Conservation (phyloP, 1,284 basidiomycete species). For the Irpex rosettiformis region DNA sequence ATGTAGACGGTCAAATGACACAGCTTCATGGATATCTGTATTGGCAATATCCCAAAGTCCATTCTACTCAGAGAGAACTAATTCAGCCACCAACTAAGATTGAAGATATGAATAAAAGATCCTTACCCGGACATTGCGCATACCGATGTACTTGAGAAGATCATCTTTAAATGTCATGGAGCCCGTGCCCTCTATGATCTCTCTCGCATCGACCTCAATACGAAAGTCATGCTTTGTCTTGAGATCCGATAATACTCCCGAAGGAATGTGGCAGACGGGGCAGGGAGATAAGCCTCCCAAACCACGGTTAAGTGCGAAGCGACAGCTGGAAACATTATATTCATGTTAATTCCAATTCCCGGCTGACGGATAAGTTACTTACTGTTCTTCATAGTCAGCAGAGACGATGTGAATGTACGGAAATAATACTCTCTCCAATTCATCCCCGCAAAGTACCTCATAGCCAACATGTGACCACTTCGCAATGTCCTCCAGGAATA, state of each 20-base stretch:
- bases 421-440: conserved; percentile 16
- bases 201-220: not conserved
- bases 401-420: conserved; percentile 28
- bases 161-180: conserved; percentile 1
- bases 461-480: conserved; percentile 20
- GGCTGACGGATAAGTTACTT: conserved; percentile 28
- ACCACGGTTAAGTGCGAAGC: conserved; percentile 12
- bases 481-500: conserved; percentile 18
- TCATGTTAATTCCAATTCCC: not conserved
- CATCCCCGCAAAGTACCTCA: conserved; percentile 21
- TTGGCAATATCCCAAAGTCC: conserved; percentile 13
- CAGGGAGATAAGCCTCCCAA: conserved; percentile 8
- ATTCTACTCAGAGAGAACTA: conserved; percentile 13
- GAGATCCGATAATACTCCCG: not conserved
- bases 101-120: not conserved
- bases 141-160: conserved; percentile 3
- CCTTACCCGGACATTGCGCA: conserved; percentile 8
- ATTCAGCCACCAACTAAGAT: not conserved
- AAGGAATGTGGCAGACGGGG: conserved; percentile 6
- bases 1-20: conserved; percentile 15
- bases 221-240: not conserved
- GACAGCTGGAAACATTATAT: conserved; percentile 5
- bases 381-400: conserved; percentile 38
- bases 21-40: conserved; percentile 7
- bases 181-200: not conserved